phyloP scores from a whole-genome alignment of 805 yeast species.

The Dipodascopsis uninucleata region DNA sequence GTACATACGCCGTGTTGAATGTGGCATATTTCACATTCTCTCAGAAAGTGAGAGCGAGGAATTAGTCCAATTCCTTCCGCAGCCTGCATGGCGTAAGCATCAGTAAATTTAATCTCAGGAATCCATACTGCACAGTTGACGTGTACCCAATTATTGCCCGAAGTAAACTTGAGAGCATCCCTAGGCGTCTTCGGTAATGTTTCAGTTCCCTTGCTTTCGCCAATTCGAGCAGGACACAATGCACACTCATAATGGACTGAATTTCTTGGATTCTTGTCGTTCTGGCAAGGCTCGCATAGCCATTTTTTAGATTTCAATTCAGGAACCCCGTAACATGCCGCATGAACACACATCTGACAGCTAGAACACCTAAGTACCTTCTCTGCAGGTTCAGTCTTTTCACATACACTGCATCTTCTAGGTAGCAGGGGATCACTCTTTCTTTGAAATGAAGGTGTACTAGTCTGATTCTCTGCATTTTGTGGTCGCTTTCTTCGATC shows the following conservation, averaged over 20 bases:
- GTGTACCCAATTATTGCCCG: constrained; percentile 73
- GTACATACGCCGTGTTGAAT: constrained; percentile 53
- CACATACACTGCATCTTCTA: constrained; percentile 56
- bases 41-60: constrained; percentile 34
- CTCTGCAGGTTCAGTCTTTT: constrained; percentile 38
- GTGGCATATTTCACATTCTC: constrained; percentile 41
- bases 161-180: constrained; percentile 68
- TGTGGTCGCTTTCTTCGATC: too few relatives aligned
- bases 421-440: too few relatives aligned
- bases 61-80: constrained; percentile 40
- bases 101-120: constrained; percentile 45
- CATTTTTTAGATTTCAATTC: constrained; percentile 43
- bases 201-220: too few relatives aligned
- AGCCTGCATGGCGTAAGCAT: constrained; percentile 46
- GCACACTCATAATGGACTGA: constrained; percentile 51
- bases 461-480: too few relatives aligned
- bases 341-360: constrained; percentile 71
- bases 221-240: constrained; percentile 51
- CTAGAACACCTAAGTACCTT: constrained; percentile 53
- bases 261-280: constrained; percentile 56
- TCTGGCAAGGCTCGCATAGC: constrained; percentile 78
- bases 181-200: constrained; percentile 36
- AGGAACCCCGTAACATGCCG: constrained; percentile 60
- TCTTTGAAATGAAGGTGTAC: too few relatives aligned
- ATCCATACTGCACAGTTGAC: constrained; percentile 62